These are phyloP conservation scores for Suillus lakei DNA, from an alignment of 768 basidiomycete genomes.

Conservation along the genomic window DNA sequence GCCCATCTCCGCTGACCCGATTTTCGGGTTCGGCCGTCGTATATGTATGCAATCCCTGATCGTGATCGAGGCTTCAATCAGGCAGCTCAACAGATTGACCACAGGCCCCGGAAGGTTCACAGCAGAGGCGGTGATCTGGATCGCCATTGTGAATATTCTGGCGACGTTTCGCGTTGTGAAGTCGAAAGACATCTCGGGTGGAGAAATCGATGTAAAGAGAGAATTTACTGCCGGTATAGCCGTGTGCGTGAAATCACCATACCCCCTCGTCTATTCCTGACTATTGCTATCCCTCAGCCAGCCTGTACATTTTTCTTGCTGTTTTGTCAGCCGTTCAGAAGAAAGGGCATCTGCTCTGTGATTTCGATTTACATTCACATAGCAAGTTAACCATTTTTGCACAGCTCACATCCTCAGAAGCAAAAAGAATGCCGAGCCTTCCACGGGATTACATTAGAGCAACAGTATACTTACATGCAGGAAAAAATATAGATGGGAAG, in stretches of 20 bases:
- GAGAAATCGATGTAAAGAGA: conserved; percentile 25
- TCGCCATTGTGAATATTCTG: conserved; percentile 26
- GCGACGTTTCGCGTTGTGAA: conserved; percentile 25
- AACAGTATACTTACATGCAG: background rate
- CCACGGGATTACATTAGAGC: background rate
- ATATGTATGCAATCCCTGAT: conserved; percentile 21
- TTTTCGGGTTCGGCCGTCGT: conserved; percentile 30
- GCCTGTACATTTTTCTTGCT: conserved; percentile 28
- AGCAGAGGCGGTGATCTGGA: conserved; percentile 28
- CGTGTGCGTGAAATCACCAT: conserved; percentile 15
- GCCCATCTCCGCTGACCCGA: conserved; percentile 21
- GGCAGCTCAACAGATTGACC: background rate
- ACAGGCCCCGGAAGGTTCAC: conserved; percentile 28
- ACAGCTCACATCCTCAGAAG: background rate
- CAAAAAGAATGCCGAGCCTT: background rate
- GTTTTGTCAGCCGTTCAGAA: conserved; percentile 23
- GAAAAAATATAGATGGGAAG: background rate
- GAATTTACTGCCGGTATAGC: conserved; percentile 29
- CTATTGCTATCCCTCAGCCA: conserved; percentile 10
- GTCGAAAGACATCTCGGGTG: conserved; percentile 25
- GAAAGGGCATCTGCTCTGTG: conserved; percentile 4
- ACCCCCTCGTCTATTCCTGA: background rate
- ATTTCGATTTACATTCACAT: background rate
- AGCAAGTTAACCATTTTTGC: background rate
- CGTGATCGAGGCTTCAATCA: background rate